phyloP scores from a whole-genome alignment of 805 yeast species.

The Saturnispora dispora region DNA sequence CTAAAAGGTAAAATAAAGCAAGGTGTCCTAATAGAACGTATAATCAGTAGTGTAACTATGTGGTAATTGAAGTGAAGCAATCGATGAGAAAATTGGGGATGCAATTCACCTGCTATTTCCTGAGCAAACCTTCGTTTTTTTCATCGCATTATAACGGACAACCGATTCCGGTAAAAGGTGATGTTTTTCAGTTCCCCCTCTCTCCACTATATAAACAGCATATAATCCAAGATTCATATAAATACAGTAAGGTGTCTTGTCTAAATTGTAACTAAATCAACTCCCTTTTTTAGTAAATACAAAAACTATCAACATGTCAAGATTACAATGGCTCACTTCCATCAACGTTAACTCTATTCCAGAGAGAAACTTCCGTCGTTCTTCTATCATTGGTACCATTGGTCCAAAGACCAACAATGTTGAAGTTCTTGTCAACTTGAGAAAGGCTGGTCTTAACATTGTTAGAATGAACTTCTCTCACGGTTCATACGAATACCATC shows the following conservation, averaged over 20 bases:
- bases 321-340: conserved; percentile 74
- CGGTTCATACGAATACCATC: conserved; percentile 97
- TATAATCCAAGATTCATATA: neutral
- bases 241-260: neutral
- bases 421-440: conserved; percentile 72
- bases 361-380: conserved; percentile 76
- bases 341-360: conserved; percentile 70
- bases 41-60: too few relatives aligned
- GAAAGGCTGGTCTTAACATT: conserved; percentile 96
- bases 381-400: conserved; percentile 96
- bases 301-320: conserved; percentile 23
- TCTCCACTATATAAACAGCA: neutral
- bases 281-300: neutral
- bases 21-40: too few relatives aligned
- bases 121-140: neutral
- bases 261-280: neutral
- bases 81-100: neutral
- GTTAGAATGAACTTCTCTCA: conserved; percentile 99
- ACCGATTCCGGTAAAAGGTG: neutral
- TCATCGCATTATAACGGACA: neutral
- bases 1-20: neutral
- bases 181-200: neutral
- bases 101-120: neutral
- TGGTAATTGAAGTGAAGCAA: neutral
- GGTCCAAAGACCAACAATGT: conserved; percentile 96